Evolutionary conservation across 129 eudicot species (phyloP), one percentile per base, ranked within the genome.

Genomic region (Smallanthus sonchifolius): DNA sequence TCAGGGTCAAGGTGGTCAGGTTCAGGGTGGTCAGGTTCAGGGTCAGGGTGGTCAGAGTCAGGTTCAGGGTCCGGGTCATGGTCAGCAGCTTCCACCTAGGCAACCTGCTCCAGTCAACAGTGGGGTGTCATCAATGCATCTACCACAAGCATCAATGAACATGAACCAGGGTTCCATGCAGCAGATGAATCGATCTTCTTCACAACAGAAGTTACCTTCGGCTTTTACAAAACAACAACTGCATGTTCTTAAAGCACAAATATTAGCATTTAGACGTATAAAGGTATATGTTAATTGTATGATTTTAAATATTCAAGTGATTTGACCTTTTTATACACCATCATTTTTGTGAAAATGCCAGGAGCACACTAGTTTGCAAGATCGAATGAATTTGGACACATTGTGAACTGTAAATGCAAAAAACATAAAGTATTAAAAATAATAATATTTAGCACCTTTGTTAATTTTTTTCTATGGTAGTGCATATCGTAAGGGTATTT

Each of bases 181-280:
- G 61, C 68, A 65, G 69, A 55, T 83, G 75, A 88, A 83, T 43
- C 87, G 88, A 13, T 81, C 89, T 56, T 82, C 91, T 47, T 79
- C 86, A 61, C 96, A 69, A 54, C 47, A 20, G 56, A 79, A 77
- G 20, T 75, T 72, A 63, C 82, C 63, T 51, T 63, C 77, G 2
- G 87, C 82, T 20, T 94, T 94, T 80, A 86, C 97, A 17, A 94
- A 94, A 76, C 97, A 88, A 78, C 99, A 94, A 78, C 72, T 82
- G 67, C 97, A 86, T 78, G 97, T 88, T 62, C 94, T 94, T 49
- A 94, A 88, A 76, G 99, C 97, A 56, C 99, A 94, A 77, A 94
- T 91, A 75, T 87, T 94, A 45, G 99, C 97, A 28, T 88, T 94
- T 80, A 88, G 97, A 73, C 97, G 97, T 61, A 74, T 94, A 71